Evolutionary conservation across 192 early-diverging fungal species (phyloP), one percentile per base, ranked within the genome.

Genomic region (Dispira parvispora): DNA sequence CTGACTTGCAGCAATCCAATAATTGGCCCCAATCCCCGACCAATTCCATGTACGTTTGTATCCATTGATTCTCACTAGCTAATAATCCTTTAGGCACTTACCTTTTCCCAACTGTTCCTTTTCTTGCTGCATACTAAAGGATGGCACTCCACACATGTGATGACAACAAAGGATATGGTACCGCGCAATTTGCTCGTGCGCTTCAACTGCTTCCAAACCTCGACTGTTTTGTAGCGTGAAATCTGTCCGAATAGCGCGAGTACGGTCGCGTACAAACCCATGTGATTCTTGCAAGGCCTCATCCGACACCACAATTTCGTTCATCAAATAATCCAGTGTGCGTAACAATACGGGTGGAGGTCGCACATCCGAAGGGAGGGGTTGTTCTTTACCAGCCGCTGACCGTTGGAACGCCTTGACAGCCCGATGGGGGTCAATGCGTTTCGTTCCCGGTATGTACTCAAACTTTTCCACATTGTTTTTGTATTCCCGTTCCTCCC

Each of bases 331-430:
- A 47, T 85, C 82, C n/a, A 89, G 62, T 0, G 87, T 87, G 18
- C 64, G 46, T 28, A 80, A 60, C 38, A 96, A 70, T 14, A 87
- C 80, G 9, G 69, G 62, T 0, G 90, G 82, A 55, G 92, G 87
- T 14, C 91, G 85, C 44, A 96, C 84, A 70, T 96, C 93, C 61
- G 83, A 87, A 0, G 91, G 93, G 28, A 96, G 69, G 3, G 88
- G 82, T 57, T 89, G 84, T 21, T 87, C 86, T 63, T 80, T 84
- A 32, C 91, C 93, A 8, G 93, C 90, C 8, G 88, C 85, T 1
- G 91, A 86, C 55, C 93, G 73, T 16, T 83, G 78, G 63, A 84
- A 96, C n/a, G 82, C 72, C 70, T 91, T 96, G 10, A 96, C 93
- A 0, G 86, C 79, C 45, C 71, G 70, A 0, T 62, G 45, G 27